Conservation (phyloP, 768 basidiomycete genomes). For the Xerocomus brunneocitrinus region DNA sequence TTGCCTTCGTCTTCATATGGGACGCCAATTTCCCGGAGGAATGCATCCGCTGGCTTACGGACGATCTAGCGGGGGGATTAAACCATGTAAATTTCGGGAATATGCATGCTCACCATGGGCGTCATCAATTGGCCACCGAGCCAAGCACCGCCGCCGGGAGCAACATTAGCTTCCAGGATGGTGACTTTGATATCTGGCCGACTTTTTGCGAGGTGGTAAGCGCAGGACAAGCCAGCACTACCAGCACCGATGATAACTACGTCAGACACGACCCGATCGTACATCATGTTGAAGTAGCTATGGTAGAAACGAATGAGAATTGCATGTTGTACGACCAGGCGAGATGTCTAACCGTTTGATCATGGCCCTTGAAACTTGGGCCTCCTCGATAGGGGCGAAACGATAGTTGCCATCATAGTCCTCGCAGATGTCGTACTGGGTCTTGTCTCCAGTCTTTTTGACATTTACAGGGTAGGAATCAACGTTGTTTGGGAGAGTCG, state of each 20-base stretch:
- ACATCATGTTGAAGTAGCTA: conserved; percentile 72
- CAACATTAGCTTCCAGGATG: conserved; percentile 74
- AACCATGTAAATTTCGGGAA: background rate
- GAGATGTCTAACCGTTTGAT: conserved; percentile 50
- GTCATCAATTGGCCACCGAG: conserved; percentile 77
- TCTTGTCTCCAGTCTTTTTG: conserved; percentile 22
- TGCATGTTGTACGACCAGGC: background rate
- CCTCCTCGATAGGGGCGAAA: conserved; percentile 72
- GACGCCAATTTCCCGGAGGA: conserved; percentile 65
- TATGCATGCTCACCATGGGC: conserved; percentile 52
- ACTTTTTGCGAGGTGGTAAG: conserved; percentile 63
- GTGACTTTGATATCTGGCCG: conserved; percentile 65
- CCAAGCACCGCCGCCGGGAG: conserved; percentile 77
- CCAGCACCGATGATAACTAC: conserved; percentile 76
- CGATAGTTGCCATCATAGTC: conserved; percentile 58
- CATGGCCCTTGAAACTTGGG: conserved; percentile 73
- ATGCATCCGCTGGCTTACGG: conserved; percentile 70
- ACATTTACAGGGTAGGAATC: conserved; percentile 18
- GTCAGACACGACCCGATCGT: conserved; percentile 70
- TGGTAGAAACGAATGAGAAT: conserved; percentile 1
- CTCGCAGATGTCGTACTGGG: conserved; percentile 22
- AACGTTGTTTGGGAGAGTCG: conserved; percentile 22
- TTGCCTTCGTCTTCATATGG: conserved; percentile 74
- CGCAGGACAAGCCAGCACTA: conserved; percentile 65
- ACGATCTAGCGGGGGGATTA: conserved; percentile 46